Base-by-base conservation (phyloP, 2,329 filamentous ascomycete species). In the Phaeosphaeriaceae sp. region DNA sequence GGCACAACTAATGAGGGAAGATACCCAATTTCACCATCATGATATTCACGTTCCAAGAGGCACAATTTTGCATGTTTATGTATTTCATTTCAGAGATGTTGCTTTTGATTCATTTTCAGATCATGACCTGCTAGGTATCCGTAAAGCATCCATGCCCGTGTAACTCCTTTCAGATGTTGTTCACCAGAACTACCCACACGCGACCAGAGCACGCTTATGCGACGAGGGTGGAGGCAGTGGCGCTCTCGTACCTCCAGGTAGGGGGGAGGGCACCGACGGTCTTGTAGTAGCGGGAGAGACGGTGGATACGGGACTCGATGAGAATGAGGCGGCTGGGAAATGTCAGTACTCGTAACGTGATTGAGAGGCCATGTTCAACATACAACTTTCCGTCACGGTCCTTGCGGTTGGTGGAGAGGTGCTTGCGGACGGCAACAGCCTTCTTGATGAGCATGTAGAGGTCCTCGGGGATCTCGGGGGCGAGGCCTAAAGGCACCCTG, bases 391-490 rank as follows among this genome's bases (percentile, higher is more conserved):
- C 92, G 89, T 99, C 95, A 88, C 93, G 97, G 89, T 99, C 95
- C 90, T 99, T 99, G 86, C 95, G 94, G 91, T 99, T 99, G 85
- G 93, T 93, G 90, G 97, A 93, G 75, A 99, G 93, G 86, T 99
- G 96, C 92, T 99, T 99, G 87, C 95, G 94, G 86, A 99, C 95
- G 81, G 73, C 70, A 58, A 76, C 79, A 81, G 96, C 94, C 93
- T 99, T 99, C 92, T 97, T 97, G 92, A 98, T 98, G 83, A 98
- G 88, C 92, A 97, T 97, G 91, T 98, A 99, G 75, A 98, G 91
- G 85, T 99, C 95, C 90, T 99, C 95, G 81, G 96, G 95, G 77
- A 99, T 90, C 83, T 98, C 94, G 82, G 96, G 95, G 76, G 95
- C 94, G 81, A 99, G 93, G 87, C 95, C 95, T 99, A 69, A 64